These are phyloP conservation scores for Salvia splendens DNA, from an alignment of 257 asterid species.

Conservation along the genomic window DNA sequence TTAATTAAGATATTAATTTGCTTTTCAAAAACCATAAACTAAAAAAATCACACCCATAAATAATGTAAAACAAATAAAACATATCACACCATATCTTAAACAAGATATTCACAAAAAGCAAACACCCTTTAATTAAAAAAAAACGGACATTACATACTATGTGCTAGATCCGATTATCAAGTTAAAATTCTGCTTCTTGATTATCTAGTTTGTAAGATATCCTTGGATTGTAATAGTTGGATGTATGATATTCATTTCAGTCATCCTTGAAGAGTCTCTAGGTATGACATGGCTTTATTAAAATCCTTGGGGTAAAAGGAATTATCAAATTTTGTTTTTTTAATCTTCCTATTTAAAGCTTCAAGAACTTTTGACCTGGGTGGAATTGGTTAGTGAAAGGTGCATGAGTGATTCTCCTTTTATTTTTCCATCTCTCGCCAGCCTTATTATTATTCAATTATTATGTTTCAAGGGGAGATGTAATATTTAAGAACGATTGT, in stretches of 20 bases:
- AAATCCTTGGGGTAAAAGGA: not conserved
- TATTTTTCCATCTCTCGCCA: conserved; percentile 15
- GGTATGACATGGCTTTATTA: conserved; percentile 1
- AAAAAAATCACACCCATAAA: too few species aligned
- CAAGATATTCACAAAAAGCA: too few species aligned
- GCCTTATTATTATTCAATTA: conserved; percentile 11
- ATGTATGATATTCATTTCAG: conserved; percentile 1
- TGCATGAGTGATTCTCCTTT: not conserved
- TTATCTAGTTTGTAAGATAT: conserved; percentile 2
- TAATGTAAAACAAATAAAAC: too few species aligned
- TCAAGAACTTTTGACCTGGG: not conserved
- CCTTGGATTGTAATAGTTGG: conserved; percentile 7
- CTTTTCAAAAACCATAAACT: too few species aligned
- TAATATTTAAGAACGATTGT: conserved; percentile 28
- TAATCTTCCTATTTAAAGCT: not conserved
- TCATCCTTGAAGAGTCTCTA: not conserved
- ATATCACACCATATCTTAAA: too few species aligned
- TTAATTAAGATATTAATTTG: too few species aligned
- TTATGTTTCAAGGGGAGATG: conserved; percentile 28
- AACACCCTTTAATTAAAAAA: too few species aligned
- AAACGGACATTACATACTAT: too few species aligned
- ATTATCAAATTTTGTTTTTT: not conserved
- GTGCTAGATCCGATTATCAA: conserved; percentile 11
- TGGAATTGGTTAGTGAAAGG: conserved; percentile 23
- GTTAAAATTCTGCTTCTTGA: conserved; percentile 11